Evolutionary conservation across 2,329 filamentous ascomycete genomes (phyloP).

Genomic region (Talaromyces rugulosus): DNA sequence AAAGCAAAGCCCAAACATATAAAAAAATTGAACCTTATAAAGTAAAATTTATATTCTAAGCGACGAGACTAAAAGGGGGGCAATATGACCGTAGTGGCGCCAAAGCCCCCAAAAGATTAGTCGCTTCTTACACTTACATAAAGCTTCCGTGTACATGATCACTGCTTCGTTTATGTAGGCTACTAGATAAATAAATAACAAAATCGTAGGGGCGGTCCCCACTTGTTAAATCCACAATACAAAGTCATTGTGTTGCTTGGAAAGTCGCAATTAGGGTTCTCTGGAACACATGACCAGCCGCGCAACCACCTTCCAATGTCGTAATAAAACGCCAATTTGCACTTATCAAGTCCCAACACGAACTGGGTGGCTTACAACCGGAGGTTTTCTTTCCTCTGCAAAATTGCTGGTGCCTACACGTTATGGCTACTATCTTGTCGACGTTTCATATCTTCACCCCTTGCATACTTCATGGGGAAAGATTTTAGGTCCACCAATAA

Average conservation of each 20-base stretch:
- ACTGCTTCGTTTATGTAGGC: too few relatives aligned
- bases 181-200: background rate
- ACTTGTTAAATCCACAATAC: background rate
- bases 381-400: background rate
- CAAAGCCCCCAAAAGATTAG: too few relatives aligned
- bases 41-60: too few relatives aligned
- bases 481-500: background rate
- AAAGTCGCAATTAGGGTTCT: background rate
- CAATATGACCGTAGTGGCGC: too few relatives aligned
- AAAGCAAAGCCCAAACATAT: too few relatives aligned
- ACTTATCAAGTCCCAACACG: background rate
- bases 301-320: background rate
- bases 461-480: background rate
- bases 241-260: background rate
- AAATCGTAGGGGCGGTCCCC: background rate
- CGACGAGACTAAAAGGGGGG: too few relatives aligned
- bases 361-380: background rate
- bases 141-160: too few relatives aligned
- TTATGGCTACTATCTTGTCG: background rate
- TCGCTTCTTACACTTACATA: too few relatives aligned
- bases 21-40: too few relatives aligned
- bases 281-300: background rate
- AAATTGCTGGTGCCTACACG: background rate
- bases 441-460: background rate
- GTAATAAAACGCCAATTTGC: background rate